These are phyloP conservation scores for Sporisorium reilianum DNA, from an alignment of 1,284 basidiomycete species.

Conservation along the genomic window DNA sequence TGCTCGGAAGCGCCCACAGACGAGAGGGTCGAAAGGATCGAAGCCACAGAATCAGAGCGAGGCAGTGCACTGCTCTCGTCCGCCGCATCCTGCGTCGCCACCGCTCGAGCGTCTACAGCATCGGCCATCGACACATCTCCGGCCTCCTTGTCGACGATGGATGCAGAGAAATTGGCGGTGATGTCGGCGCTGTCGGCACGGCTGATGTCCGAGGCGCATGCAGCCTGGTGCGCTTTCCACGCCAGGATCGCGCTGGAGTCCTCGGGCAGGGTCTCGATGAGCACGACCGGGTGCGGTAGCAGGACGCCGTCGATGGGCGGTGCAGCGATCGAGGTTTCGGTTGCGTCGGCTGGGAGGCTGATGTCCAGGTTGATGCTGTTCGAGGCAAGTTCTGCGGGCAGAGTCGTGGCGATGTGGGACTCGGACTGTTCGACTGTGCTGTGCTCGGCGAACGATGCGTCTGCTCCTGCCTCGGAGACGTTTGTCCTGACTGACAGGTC, in stretches of 20 bases:
- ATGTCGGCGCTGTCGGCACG: background rate
- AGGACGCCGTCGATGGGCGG: constrained; percentile 8
- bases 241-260: constrained; percentile 12
- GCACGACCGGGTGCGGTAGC: constrained; percentile 11
- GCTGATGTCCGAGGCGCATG: no score
- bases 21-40: constrained; percentile 6
- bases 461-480: background rate
- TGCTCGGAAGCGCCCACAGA: background rate
- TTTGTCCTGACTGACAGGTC: background rate
- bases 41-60: constrained; percentile 14
- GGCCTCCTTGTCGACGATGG: background rate
- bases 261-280: constrained; percentile 11
- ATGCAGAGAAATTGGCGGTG: background rate
- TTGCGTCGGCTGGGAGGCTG: background rate
- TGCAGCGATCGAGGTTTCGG: no score
- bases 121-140: constrained; percentile 2
- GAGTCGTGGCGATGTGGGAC: background rate
- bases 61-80: constrained; percentile 1
- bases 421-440: background rate
- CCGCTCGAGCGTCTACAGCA: background rate
- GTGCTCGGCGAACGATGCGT: background rate
- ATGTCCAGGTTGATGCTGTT: constrained; percentile 11
- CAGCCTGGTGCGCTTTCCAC: constrained; percentile 3
- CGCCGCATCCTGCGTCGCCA: background rate
- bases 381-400: background rate